These are phyloP conservation scores for Quercus dentata DNA, from an alignment of 306 rosid species.

Conservation along the genomic window DNA sequence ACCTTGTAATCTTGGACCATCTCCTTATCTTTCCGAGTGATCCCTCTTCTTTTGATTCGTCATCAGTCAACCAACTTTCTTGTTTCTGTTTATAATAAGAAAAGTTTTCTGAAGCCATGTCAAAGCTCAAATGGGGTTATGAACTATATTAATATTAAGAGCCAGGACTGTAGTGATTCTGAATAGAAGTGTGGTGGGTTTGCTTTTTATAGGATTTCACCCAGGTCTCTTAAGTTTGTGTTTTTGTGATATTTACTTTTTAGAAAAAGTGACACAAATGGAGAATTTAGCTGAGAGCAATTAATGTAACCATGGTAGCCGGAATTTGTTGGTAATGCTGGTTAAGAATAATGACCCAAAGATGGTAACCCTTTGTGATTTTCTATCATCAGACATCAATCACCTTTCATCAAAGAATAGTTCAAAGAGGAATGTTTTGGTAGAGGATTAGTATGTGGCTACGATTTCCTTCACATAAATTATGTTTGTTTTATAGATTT, in stretches of 20 bases:
- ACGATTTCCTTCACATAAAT: no score
- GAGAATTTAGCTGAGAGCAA: slow-evolving; percentile 5
- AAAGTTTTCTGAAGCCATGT: slow-evolving; percentile 16
- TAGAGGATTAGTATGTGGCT: no score
- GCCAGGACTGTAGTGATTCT: neutral
- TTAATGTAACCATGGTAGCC: slow-evolving; percentile 22
- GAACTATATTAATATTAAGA: neutral
- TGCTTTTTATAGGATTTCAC: neutral
- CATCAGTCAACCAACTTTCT: neutral
- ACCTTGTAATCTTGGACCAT: slow-evolving; percentile 36
- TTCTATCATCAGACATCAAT: no score
- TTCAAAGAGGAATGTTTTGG: no score
- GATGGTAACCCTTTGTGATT: no score
- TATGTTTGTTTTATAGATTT: no score
- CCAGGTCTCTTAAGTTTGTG: neutral
- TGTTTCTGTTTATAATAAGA: slow-evolving; percentile 35
- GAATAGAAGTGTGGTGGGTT: neutral
- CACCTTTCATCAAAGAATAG: no score
- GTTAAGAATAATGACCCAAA: neutral
- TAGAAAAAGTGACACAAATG: neutral
- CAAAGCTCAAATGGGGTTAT: neutral
- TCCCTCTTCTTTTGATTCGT: slow-evolving; percentile 4
- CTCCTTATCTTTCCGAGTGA: slow-evolving; percentile 31
- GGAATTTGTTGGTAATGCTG: neutral
- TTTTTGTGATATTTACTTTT: neutral